Evolutionary conservation across 768 basidiomycete genomes (phyloP).

Genomic region (Pleurotus citrinopileatus): DNA sequence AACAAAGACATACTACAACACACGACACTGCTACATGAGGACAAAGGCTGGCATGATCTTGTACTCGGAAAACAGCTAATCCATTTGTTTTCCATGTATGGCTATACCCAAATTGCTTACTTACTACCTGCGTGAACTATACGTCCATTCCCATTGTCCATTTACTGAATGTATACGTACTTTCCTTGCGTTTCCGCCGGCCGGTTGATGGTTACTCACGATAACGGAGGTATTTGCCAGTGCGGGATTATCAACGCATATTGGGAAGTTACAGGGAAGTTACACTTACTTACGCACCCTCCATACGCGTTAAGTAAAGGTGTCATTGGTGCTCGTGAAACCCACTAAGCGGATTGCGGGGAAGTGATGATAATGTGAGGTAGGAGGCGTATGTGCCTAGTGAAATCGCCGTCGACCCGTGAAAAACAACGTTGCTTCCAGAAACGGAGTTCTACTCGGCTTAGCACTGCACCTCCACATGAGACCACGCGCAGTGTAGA

Average conservation of each 20-base stretch:
- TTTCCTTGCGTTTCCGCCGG: too few species aligned
- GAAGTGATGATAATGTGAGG: neutral
- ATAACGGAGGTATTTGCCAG: too few species aligned
- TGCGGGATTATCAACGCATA: too few species aligned
- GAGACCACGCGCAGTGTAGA: neutral
- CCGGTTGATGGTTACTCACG: too few species aligned
- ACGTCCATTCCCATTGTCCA: neutral
- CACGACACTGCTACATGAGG: too few species aligned
- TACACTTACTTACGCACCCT: too few species aligned
- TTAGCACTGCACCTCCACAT: neutral
- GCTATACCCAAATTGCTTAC: neutral
- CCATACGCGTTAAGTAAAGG: too few species aligned
- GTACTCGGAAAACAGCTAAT: neutral
- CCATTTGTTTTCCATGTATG: neutral
- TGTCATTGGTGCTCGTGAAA: too few species aligned
- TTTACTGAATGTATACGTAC: neutral
- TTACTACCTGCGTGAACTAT: neutral
- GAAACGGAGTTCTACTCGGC: neutral
- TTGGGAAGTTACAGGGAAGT: too few species aligned
- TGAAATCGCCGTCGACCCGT: slow-evolving; percentile 9
- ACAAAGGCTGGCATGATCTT: neutral
- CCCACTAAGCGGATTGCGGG: neutral
- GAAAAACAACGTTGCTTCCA: neutral
- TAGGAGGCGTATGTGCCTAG: neutral
- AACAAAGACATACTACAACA: neutral